A percentile compares a stretch with the other conserved stretches of the same genome.
phyloP scores from a whole-genome alignment of 2,329 filamentous ascomycete species.

The Erysiphe pisi region DNA sequence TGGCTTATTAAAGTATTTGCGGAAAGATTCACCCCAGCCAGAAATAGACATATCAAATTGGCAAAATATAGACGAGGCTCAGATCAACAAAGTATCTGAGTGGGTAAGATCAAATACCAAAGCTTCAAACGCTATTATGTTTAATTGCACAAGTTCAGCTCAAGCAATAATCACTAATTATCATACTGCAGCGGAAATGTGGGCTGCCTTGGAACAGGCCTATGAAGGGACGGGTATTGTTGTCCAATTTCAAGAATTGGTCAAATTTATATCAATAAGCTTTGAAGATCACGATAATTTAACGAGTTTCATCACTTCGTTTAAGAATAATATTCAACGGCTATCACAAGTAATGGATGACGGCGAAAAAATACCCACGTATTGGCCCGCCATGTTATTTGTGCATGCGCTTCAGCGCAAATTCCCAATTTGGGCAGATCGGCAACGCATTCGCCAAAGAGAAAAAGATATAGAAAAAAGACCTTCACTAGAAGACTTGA shows the following conservation, averaged over 20 bases:
- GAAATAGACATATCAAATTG: slow-evolving; percentile 4
- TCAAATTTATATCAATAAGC: not conserved
- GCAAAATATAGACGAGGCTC: not conserved
- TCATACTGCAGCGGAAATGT: not conserved
- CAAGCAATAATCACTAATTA: slow-evolving; percentile 7
- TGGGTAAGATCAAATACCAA: slow-evolving; percentile 10
- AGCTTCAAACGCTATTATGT: slow-evolving; percentile 2
- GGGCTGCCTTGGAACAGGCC: slow-evolving; percentile 14
- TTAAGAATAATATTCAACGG: slow-evolving; percentile 12
- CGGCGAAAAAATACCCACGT: slow-evolving; percentile 6
- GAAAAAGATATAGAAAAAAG: not conserved
- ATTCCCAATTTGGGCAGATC: slow-evolving; percentile 10
- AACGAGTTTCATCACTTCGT: not conserved
- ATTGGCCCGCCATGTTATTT: slow-evolving; percentile 27
- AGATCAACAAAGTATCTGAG: slow-evolving; percentile 15
- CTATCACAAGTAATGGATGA: slow-evolving; percentile 22
- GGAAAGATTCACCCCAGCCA: not conserved
- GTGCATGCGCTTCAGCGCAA: slow-evolving; percentile 14
- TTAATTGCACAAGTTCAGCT: not conserved
- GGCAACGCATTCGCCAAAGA: slow-evolving; percentile 9
- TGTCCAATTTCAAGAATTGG: slow-evolving; percentile 13
- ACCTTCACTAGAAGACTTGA: not conserved
- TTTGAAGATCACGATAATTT: slow-evolving; percentile 14
- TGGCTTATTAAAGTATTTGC: not conserved
- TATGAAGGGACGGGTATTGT: slow-evolving; percentile 27